Evolutionary conservation across 345 rosid genomes (phyloP).

Genomic region (Noccaea bulbosa): DNA sequence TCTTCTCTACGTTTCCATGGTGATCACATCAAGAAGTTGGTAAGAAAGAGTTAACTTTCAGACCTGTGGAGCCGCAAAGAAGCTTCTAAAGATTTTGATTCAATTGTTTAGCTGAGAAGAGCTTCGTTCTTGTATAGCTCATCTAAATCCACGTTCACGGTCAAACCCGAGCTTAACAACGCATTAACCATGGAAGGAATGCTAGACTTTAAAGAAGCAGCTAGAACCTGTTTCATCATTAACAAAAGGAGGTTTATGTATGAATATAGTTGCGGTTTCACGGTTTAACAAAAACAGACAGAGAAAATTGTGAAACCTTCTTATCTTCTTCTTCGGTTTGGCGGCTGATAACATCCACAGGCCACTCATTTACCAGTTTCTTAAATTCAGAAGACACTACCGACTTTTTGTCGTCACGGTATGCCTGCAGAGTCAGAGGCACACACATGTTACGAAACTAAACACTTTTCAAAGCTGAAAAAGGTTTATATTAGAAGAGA

Average conservation of each 20-base stretch:
- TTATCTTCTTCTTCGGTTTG: conserved; percentile 61
- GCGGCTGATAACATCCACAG: conserved; percentile 57
- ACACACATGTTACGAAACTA: not conserved
- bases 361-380: conserved; percentile 78
- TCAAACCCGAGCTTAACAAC: conserved; percentile 52
- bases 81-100: not conserved
- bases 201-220: conserved; percentile 55
- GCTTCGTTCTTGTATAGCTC: conserved; percentile 48
- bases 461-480: not conserved
- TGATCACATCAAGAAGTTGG: not conserved
- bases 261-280: not conserved
- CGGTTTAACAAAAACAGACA: not conserved
- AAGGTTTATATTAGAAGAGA: not conserved
- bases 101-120: conserved; percentile 39
- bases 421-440: conserved; percentile 46
- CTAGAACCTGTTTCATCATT: conserved; percentile 52
- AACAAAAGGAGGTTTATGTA: not conserved
- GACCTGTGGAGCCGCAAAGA: not conserved
- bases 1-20: conserved; percentile 1
- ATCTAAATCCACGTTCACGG: conserved; percentile 54
- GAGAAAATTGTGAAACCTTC: conserved; percentile 49
- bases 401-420: conserved; percentile 56
- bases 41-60: not conserved
- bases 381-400: conserved; percentile 55
- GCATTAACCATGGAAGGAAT: conserved; percentile 56